Evolutionary conservation across 495 filamentous ascomycete genomes (phyloP), one percentile per base, ranked within the genome.

Genomic region (Parmelia sp.): DNA sequence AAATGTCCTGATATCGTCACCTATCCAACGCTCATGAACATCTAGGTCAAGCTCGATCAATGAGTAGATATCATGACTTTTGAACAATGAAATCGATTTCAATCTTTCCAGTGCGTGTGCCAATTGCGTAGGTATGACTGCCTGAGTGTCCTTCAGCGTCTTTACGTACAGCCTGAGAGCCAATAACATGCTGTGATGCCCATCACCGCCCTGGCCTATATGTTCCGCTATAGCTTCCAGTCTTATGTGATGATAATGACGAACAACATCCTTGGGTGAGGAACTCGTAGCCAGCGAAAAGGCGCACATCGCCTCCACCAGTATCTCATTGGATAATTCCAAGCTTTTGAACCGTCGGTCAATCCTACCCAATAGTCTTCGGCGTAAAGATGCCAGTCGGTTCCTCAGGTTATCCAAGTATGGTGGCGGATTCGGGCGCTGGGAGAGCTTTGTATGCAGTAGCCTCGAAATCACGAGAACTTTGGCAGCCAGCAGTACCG

Each of bases 231-330:
- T 87, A 0, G 83, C 82, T 60, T 87, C 83, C 42, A 84, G 79
- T 25, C 95, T 84, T 15, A 92, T 79, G 62, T 85, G 79, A 51
- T 95, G 82, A 72, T 97, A 97, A 74, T 95, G 87, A 19, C 84
- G 78, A 37, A 98, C 77, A 1, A 90, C 86, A 70, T 97, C 92
- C 60, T 84, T 83, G 0, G 90, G 86, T 0, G 90, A 90, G 12
- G 90, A 90, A 68, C 85, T 95, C 11, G 89, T 94, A 1, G 86
- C 85, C 27, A 98, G 77, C 58, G 88, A 89, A 71, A 91, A 96
- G 9, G 93, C 93, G 42, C 84, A 86, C 71, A 97, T 79, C 17
- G 84, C 83, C 69, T 90, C 79, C 19, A 92, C 78, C 23, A 96
- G 79, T 39, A 79, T 79, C 31, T 81, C 78, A 25, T 71, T 76